Conservation (phyloP, 2,329 filamentous ascomycete genomes). For the Neofusicoccum sp. region DNA sequence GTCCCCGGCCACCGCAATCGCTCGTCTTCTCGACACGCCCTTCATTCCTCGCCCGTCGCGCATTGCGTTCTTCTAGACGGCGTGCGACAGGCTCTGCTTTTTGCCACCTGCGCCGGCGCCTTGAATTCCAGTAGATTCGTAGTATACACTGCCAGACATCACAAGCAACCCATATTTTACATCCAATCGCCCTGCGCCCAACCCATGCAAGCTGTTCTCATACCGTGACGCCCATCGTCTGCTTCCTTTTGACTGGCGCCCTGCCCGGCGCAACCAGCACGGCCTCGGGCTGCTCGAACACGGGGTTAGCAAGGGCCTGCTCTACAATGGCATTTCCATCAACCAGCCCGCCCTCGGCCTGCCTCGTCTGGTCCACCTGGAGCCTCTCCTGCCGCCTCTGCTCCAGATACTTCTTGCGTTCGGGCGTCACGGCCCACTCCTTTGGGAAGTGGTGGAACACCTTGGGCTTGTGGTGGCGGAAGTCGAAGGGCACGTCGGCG, state of each 20-base stretch:
- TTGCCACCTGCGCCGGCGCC: no score
- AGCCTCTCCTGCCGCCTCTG: constrained; percentile 54
- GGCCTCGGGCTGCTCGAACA: background rate
- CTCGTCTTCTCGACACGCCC: no score
- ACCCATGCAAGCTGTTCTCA: background rate
- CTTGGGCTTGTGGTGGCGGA: constrained; percentile 76
- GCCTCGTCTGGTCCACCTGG: constrained; percentile 55
- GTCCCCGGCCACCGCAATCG: no score
- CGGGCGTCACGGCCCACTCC: constrained; percentile 75
- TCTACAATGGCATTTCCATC: constrained; percentile 46
- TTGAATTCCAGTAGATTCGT: no score
- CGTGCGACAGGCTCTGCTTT: no score
- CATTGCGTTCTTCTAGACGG: no score
- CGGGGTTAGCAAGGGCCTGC: background rate
- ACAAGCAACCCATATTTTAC: background rate
- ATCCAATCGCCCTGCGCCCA: constrained; percentile 4
- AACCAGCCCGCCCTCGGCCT: constrained; percentile 57
- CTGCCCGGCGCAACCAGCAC: background rate
- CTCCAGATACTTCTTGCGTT: constrained; percentile 66
- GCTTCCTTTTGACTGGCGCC: background rate
- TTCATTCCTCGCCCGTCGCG: background rate
- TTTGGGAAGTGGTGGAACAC: constrained; percentile 70
- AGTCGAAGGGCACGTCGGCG: constrained; percentile 84
- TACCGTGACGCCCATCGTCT: background rate
- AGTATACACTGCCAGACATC: background rate